A percentile compares a stretch with the other conserved stretches of the same genome.
phyloP scores from a whole-genome alignment of 257 asterid species.

The Penstemon eatonii region DNA sequence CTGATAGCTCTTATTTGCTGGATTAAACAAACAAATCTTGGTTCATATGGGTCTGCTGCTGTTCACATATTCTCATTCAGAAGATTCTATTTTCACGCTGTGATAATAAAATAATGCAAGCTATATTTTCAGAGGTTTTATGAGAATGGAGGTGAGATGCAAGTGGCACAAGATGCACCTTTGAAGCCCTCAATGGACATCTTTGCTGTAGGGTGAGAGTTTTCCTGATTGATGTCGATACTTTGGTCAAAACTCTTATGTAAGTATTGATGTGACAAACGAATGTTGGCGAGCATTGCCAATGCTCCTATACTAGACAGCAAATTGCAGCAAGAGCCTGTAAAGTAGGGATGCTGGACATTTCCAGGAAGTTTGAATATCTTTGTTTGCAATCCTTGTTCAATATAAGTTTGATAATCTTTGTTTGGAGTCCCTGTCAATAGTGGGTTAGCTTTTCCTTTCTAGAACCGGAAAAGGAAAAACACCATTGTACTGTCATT shows the following conservation, averaged over 20 bases:
- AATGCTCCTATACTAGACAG: constrained; percentile 11
- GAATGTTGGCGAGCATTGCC: constrained; percentile 21
- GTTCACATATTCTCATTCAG: constrained; percentile 15
- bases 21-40: constrained; percentile 1
- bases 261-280: constrained; percentile 21
- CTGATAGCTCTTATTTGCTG: constrained; percentile 4
- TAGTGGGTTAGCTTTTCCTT: constrained; percentile 5
- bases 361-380: constrained; percentile 11
- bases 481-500: not conserved
- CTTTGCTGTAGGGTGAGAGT: constrained; percentile 94
- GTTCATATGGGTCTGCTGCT: constrained; percentile 16
- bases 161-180: constrained; percentile 75
- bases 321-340: constrained; percentile 13
- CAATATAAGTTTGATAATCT: not conserved
- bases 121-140: constrained; percentile 80
- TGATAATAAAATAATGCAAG: constrained; percentile 22
- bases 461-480: constrained; percentile 3
- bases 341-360: constrained; percentile 12
- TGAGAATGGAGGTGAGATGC: constrained; percentile 92
- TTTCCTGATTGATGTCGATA: constrained; percentile 20
- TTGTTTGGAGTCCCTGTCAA: no score
- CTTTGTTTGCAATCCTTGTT: constrained; percentile 18
- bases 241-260: constrained; percentile 19
- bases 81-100: constrained; percentile 11
- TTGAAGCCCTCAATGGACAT: constrained; percentile 95